Evolutionary conservation across 768 basidiomycete species (phyloP).

Genomic region (Suillus spraguei): DNA sequence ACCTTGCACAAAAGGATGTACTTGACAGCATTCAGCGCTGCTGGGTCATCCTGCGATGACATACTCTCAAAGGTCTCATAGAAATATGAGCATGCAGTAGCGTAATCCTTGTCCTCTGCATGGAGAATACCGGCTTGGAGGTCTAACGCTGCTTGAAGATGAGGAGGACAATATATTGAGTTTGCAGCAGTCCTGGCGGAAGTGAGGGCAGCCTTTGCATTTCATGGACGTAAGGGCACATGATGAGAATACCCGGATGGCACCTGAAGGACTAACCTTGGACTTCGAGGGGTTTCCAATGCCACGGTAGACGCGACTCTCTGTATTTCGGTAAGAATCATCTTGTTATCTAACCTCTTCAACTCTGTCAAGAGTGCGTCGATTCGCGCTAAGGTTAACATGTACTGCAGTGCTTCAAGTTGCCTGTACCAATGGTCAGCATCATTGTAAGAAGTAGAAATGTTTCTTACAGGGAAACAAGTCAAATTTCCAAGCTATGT

Average conservation of each 20-base stretch:
- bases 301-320: slow-evolving; percentile 88
- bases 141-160: slow-evolving; percentile 62
- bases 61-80: slow-evolving; percentile 95
- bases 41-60: slow-evolving; percentile 73
- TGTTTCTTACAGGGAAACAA: too few relatives aligned
- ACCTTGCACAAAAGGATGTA: slow-evolving; percentile 99
- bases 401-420: slow-evolving; percentile 39
- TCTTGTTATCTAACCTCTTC: slow-evolving; percentile 95
- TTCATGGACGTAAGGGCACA: neutral
- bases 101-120: slow-evolving; percentile 98
- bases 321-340: slow-evolving; percentile 98
- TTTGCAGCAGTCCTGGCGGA: slow-evolving; percentile 93
- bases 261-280: slow-evolving; percentile 54
- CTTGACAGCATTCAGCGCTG: slow-evolving; percentile 84
- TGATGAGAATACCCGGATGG: neutral
- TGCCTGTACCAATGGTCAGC: too few relatives aligned
- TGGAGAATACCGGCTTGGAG: slow-evolving; percentile 82
- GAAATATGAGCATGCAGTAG: slow-evolving; percentile 96
- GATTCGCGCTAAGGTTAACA: slow-evolving; percentile 78
- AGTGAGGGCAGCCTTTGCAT: slow-evolving; percentile 74
- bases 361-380: slow-evolving; percentile 89
- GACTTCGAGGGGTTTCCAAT: slow-evolving; percentile 88
- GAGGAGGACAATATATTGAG: slow-evolving; percentile 89
- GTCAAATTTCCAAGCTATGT: too few relatives aligned
- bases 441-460: too few relatives aligned